A percentile compares a stretch with the other conserved stretches of the same genome.
phyloP scores from a whole-genome alignment of 441 rosid species.

The Viola pubescens region DNA sequence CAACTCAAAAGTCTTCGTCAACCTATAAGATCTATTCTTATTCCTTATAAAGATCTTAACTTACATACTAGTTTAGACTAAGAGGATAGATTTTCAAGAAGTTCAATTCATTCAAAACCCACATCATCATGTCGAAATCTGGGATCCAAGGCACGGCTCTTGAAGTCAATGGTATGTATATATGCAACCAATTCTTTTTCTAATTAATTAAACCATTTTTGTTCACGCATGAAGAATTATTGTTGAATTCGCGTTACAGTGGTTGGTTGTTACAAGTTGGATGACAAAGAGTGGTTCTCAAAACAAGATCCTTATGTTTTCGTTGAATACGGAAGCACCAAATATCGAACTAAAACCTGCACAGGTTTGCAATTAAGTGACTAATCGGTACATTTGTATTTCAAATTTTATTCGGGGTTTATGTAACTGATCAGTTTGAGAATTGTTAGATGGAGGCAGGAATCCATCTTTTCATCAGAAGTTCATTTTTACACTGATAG shows the following conservation, averaged over 20 bases:
- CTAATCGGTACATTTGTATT: background rate
- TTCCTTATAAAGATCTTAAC: background rate
- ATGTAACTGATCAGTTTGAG: background rate
- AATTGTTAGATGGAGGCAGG: conserved; percentile 34
- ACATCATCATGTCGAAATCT: conserved; percentile 21
- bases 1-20: too few relatives aligned
- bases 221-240: too few relatives aligned
- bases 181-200: too few relatives aligned
- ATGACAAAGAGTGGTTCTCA: conserved; percentile 52
- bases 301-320: conserved; percentile 50
- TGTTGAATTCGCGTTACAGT: conserved; percentile 18
- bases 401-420: background rate
- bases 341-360: conserved; percentile 41
- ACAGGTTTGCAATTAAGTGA: conserved; percentile 24
- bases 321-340: conserved; percentile 34
- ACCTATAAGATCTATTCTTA: too few relatives aligned
- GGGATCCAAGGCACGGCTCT: conserved; percentile 45
- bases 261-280: conserved; percentile 39
- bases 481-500: conserved; percentile 37
- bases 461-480: conserved; percentile 51
- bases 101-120: background rate
- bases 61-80: background rate
- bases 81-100: too few relatives aligned
- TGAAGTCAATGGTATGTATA: conserved; percentile 33
- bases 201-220: too few relatives aligned